Evolutionary conservation across 83 land plant genomes (phyloP), one percentile per base, ranked within the genome.

Genomic region (Picea abies): DNA sequence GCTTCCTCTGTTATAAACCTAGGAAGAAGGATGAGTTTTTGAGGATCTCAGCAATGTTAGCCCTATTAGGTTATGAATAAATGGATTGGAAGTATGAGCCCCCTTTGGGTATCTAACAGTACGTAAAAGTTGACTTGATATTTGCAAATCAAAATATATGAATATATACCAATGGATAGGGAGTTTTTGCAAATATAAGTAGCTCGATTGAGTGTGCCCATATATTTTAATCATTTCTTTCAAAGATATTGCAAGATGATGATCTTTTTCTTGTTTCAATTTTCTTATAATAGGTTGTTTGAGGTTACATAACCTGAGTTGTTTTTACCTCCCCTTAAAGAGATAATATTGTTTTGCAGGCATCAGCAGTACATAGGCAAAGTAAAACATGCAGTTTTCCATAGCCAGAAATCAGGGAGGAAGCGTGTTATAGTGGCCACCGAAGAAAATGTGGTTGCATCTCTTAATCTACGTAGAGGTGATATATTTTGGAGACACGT

Each of bases 361-460:
- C 96, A 96, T 77, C 97, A 97, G 79, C 87, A 90, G 86, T 96
- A 97, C 86, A 93, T 97, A 19, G 99, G 99, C 19, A 92, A 92
- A 78, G 99, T 92, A 82, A 97, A 91, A 79, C 90, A 97, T 70
- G 99, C 94, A 10, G 93, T 94, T 61, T 97, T 97, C 83, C 99
- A 96, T 68, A 93, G 98, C 41, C 96, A 95, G 81, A 95, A 93
- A 76, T 81, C 96, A 8, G 99, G 98, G 17, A 86, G 98, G 85
- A 97, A 91, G 89, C 98, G 99, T 78, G 99, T 97, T 16, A 87
- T 96, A 4, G 97, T 97, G 11, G 87, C 98, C 63, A 97, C 98
- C 7, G 98, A 97, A 63, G 90, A 96, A 88, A 97, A 96, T 82
- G 98, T 89, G 19, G 63, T 97, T 12, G 97, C 99, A 29, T 97